Percentiles rank a stretch among this genome's conserved stretches.
Conservation (phyloP, 371 early-diverging fungal genomes). For the Coemansia sp. region DNA sequence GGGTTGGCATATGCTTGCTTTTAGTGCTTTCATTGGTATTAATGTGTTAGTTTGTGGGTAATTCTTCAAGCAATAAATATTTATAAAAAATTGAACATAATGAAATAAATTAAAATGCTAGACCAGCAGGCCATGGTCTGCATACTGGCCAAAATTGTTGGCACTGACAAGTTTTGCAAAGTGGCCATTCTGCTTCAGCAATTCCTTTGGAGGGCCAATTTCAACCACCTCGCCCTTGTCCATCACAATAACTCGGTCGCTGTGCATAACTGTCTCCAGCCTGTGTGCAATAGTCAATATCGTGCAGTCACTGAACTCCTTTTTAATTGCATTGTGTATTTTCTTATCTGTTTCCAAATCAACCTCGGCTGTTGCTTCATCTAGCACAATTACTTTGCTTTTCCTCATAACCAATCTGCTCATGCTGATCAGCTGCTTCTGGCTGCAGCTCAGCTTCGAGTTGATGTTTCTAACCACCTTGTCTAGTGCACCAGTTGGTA, state of each 20-base stretch:
- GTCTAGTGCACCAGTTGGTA: too few relatives aligned
- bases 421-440: conserved; percentile 66
- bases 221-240: conserved; percentile 57
- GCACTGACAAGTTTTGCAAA: conserved; percentile 29
- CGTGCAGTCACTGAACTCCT: conserved; percentile 55
- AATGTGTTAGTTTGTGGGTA: too few relatives aligned
- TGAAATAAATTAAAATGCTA: too few relatives aligned
- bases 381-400: conserved; percentile 60
- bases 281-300: conserved; percentile 66
- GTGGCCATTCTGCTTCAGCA: conserved; percentile 52
- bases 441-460: conserved; percentile 49
- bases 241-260: conserved; percentile 60
- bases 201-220: conserved; percentile 56
- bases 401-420: conserved; percentile 58
- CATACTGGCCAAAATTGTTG: conserved; percentile 3
- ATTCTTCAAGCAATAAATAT: too few relatives aligned
- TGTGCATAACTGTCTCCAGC: conserved; percentile 56
- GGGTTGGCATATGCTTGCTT: too few relatives aligned
- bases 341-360: conserved; percentile 59
- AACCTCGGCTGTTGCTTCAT: conserved; percentile 62
- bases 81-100: too few relatives aligned
- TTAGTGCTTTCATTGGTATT: too few relatives aligned
- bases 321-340: conserved; percentile 58
- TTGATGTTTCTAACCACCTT: too few relatives aligned
- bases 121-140: too few relatives aligned